Percentiles rank a stretch among this genome's conserved stretches.
Conservation (phyloP, 2,329 filamentous ascomycete species). For the Alternaria panax region DNA sequence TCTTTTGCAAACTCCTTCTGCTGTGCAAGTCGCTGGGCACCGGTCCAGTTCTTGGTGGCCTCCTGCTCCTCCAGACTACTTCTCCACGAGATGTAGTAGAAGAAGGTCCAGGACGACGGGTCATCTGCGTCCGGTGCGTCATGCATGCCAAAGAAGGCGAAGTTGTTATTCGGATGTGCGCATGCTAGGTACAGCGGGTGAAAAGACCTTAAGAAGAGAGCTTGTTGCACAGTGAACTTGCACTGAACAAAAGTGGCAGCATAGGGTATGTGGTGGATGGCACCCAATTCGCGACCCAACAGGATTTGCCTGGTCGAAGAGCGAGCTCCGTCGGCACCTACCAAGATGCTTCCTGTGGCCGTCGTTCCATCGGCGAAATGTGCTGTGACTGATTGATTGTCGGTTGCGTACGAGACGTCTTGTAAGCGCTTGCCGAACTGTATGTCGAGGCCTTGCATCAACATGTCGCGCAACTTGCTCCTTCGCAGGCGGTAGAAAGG, state of each 20-base stretch:
- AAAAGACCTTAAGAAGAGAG: conserved; percentile 53
- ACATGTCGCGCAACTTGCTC: conserved; percentile 43
- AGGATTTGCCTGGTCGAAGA: conserved; percentile 42
- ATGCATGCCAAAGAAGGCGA: conserved; percentile 58
- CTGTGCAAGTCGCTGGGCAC: conserved; percentile 49
- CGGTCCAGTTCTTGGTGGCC: conserved; percentile 44
- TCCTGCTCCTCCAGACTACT: conserved; percentile 53
- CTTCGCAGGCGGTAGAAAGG: conserved; percentile 48
- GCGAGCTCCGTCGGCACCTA: conserved; percentile 49
- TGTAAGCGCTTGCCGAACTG: conserved; percentile 51
- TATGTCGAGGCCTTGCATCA: conserved; percentile 41
- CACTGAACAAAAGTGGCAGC: conserved; percentile 56
- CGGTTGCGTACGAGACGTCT: conserved; percentile 42
- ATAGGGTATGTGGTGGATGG: conserved; percentile 53
- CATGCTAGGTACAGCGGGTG: conserved; percentile 56
- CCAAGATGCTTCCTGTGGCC: conserved; percentile 41
- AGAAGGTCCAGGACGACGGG: conserved; percentile 55
- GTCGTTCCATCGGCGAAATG: conserved; percentile 45
- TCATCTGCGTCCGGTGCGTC: conserved; percentile 49
- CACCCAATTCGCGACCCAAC: conserved; percentile 33
- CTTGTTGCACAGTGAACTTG: conserved; percentile 53
- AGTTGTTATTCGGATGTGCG: conserved; percentile 54
- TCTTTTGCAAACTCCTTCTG: conserved; percentile 50
- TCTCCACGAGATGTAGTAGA: conserved; percentile 59
- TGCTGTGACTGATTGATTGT: conserved; percentile 45